phyloP scores from a whole-genome alignment of 2,329 filamentous ascomycete species.

The Colletotrichum karsti region DNA sequence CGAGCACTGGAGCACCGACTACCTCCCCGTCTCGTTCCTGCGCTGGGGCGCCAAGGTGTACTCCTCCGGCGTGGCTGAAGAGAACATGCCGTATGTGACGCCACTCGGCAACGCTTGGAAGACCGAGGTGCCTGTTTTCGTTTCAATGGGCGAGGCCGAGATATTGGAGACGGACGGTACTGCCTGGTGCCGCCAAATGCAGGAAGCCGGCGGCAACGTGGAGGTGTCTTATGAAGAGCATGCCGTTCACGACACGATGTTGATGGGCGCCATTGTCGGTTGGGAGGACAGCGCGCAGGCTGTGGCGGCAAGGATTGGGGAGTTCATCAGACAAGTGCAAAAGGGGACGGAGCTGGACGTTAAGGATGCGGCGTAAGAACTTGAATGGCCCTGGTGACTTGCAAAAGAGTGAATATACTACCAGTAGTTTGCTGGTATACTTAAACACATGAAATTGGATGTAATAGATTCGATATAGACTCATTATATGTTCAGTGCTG shows the following conservation, averaged over 20 bases:
- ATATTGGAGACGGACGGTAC: constrained; percentile 10
- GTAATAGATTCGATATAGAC: too few species aligned
- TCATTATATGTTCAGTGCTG: too few species aligned
- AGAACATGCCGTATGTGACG: constrained; percentile 4
- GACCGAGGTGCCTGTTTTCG: constrained; percentile 7
- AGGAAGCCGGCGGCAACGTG: not conserved
- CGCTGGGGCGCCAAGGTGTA: constrained; percentile 16
- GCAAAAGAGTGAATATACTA: too few species aligned
- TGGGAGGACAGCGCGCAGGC: constrained; percentile 10
- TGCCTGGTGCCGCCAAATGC: constrained; percentile 14
- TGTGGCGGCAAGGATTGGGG: constrained; percentile 6
- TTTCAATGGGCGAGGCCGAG: constrained; percentile 9
- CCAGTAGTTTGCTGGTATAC: too few species aligned
- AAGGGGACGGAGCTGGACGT: not conserved
- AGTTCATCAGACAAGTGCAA: not conserved
- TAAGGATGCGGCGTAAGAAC: not conserved
- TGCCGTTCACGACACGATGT: constrained; percentile 5
- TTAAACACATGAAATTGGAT: too few species aligned
- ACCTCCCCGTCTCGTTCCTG: constrained; percentile 8
- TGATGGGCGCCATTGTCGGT: constrained; percentile 6
- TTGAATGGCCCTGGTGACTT: too few species aligned
- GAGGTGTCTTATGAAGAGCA: constrained; percentile 5
- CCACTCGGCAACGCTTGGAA: constrained; percentile 5
- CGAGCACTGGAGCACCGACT: constrained; percentile 19
- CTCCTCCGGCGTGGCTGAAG: not conserved